A percentile compares a stretch with the other conserved stretches of the same genome.
These are phyloP conservation scores for Xerocomus spinulosus DNA, from an alignment of 768 basidiomycete species.

Conservation along the genomic window DNA sequence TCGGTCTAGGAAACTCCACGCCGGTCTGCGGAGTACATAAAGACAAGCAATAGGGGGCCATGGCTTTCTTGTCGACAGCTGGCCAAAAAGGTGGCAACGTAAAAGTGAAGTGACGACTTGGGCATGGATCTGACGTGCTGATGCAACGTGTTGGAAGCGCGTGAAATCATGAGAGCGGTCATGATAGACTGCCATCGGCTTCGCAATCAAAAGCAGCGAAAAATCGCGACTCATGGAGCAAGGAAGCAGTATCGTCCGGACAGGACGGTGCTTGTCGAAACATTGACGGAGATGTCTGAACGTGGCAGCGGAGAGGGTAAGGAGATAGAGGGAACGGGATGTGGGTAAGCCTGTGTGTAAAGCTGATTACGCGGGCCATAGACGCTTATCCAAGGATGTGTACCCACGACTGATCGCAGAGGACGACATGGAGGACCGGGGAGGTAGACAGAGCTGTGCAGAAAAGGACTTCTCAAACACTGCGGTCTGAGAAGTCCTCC, in stretches of 20 bases:
- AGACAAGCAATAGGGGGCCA: conserved; percentile 31
- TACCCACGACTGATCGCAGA: conserved; percentile 17
- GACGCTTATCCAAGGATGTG: conserved; percentile 18
- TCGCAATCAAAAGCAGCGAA: conserved; percentile 21
- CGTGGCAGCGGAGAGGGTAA: conserved; percentile 7
- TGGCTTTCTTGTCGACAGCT: conserved; percentile 21
- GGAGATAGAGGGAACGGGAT: conserved; percentile 12
- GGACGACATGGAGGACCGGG: conserved; percentile 11
- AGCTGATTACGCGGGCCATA: conserved; percentile 15
- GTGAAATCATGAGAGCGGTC: conserved; percentile 31
- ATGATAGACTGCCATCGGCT: conserved; percentile 32
- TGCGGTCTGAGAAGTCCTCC: conserved; percentile 21
- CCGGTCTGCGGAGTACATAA: conserved; percentile 35
- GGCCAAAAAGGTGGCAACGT: conserved; percentile 27
- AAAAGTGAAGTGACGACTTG: conserved; percentile 28
- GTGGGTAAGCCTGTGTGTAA: conserved; percentile 21
- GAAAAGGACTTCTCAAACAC: conserved; percentile 20
- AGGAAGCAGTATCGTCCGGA: conserved; percentile 11
- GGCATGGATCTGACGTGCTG: conserved; percentile 33
- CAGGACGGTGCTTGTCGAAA: conserved; percentile 14
- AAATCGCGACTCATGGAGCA: conserved; percentile 20
- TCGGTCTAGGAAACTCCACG: conserved; percentile 32
- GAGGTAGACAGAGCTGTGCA: conserved; percentile 24
- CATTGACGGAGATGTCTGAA: conserved; percentile 5
- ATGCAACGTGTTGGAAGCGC: conserved; percentile 35